Evolutionary conservation across 106 monocot genomes (phyloP).

Genomic region (Dendrobium catenatum): DNA sequence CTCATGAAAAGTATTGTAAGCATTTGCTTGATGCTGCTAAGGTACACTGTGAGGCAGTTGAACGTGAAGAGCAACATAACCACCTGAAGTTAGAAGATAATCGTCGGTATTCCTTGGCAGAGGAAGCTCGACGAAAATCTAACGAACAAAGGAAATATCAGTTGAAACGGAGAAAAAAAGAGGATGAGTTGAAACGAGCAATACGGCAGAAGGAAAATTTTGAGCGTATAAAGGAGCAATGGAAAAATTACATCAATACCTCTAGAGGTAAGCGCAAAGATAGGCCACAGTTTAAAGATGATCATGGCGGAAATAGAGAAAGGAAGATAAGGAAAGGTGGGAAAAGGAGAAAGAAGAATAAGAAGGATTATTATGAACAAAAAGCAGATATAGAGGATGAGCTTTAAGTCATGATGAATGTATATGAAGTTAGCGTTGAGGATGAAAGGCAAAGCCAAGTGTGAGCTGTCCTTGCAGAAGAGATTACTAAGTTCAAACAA

Average conservation of each 20-base stretch:
- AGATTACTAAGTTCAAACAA: too few relatives aligned
- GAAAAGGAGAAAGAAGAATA: slow-evolving; percentile 60
- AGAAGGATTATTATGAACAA: slow-evolving; percentile 30
- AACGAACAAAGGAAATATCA: slow-evolving; percentile 93
- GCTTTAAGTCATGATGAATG: slow-evolving; percentile 31
- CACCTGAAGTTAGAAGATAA: slow-evolving; percentile 87
- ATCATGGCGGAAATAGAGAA: slow-evolving; percentile 55
- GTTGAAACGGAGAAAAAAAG: slow-evolving; percentile 82
- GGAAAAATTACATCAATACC: slow-evolving; percentile 48
- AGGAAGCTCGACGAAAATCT: slow-evolving; percentile 89
- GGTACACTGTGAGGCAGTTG: slow-evolving; percentile 91
- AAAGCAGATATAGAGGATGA: slow-evolving; percentile 42
- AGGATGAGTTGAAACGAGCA: slow-evolving; percentile 85
- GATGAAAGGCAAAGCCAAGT: too few relatives aligned
- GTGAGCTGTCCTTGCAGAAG: too few relatives aligned
- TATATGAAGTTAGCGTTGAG: too few relatives aligned
- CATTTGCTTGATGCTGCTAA: slow-evolving; percentile 95
- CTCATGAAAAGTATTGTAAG: slow-evolving; percentile 89
- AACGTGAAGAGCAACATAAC: slow-evolving; percentile 88
- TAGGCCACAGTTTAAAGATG: slow-evolving; percentile 54
- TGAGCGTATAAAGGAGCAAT: slow-evolving; percentile 92
- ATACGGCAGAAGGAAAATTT: slow-evolving; percentile 86
- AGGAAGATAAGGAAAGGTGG: slow-evolving; percentile 59
- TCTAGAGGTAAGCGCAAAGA: slow-evolving; percentile 70
- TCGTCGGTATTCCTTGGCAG: slow-evolving; percentile 76